A percentile compares a stretch with the other conserved stretches of the same genome.
phyloP scores from a whole-genome alignment of 495 filamentous ascomycete species.

The Neurospora sp. region DNA sequence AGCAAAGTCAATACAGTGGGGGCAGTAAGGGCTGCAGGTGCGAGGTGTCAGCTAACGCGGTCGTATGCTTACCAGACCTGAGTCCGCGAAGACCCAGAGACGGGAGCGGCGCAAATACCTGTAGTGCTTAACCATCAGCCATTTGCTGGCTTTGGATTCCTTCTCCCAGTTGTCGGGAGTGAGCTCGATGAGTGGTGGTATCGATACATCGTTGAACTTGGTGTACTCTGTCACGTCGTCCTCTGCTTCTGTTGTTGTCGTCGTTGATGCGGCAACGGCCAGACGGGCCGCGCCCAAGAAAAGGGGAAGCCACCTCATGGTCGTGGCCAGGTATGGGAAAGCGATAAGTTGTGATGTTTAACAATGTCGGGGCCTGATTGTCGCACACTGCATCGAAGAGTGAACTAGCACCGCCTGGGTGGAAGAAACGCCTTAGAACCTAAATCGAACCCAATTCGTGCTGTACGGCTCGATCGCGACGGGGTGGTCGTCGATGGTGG shows the following conservation, averaged over 20 bases:
- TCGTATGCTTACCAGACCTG: not conserved
- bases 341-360: not conserved
- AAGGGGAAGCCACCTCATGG: slow-evolving; percentile 19
- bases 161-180: slow-evolving; percentile 34
- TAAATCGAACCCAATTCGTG: not conserved
- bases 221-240: slow-evolving; percentile 38
- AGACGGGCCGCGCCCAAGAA: slow-evolving; percentile 31
- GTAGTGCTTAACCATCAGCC: slow-evolving; percentile 39
- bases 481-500: not conserved
- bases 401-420: not conserved
- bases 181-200: slow-evolving; percentile 59
- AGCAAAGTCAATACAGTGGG: slow-evolving; percentile 69
- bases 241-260: slow-evolving; percentile 20
- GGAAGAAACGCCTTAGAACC: not conserved
- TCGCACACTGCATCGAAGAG: not conserved
- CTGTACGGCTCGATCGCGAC: not conserved
- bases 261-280: slow-evolving; percentile 22
- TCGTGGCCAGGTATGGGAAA: slow-evolving; percentile 14
- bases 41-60: not conserved
- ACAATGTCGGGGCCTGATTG: not conserved
- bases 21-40: slow-evolving; percentile 49
- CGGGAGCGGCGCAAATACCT: slow-evolving; percentile 24
- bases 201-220: slow-evolving; percentile 69
- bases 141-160: slow-evolving; percentile 30
- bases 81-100: not conserved